Conservation (phyloP, 2,329 filamentous ascomycete species). For the Sordariomycetes sp. region DNA sequence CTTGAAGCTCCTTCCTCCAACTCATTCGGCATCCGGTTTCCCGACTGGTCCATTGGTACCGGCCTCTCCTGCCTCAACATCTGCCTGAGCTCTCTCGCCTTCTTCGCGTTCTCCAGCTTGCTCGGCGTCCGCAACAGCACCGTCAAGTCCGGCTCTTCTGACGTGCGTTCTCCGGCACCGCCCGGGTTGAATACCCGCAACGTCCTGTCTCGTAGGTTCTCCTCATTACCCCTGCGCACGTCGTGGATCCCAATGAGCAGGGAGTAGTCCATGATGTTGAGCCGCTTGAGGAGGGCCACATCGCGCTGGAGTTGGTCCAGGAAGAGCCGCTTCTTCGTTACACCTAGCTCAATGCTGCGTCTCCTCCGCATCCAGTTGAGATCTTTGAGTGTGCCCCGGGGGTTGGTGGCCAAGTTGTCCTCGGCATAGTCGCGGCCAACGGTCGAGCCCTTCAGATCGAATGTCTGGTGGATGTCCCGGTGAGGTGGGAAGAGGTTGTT, state of each 20-base stretch:
- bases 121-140: conserved; percentile 82
- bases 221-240: conserved; percentile 79
- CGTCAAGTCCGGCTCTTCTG: conserved; percentile 50
- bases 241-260: conserved; percentile 93
- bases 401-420: conserved; percentile 78
- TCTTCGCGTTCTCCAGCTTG: conserved; percentile 82
- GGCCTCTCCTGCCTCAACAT: conserved; percentile 90
- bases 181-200: conserved; percentile 90
- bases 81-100: conserved; percentile 81
- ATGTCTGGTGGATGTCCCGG: conserved; percentile 92
- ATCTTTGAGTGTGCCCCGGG: conserved; percentile 88
- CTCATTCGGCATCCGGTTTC: conserved; percentile 82
- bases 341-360: conserved; percentile 76
- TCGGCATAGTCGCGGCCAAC: conserved; percentile 87
- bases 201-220: conserved; percentile 83
- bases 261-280: conserved; percentile 99
- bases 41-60: conserved; percentile 77
- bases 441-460: conserved; percentile 93
- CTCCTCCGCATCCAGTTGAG: conserved; percentile 89
- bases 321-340: conserved; percentile 79
- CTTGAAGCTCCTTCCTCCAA: conserved; percentile 65
- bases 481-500: conserved; percentile 98
- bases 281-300: conserved; percentile 71
- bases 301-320: conserved; percentile 82
- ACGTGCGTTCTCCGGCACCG: conserved; percentile 39